Evolutionary conservation across 2,329 filamentous ascomycete species (phyloP).

Genomic region (Microsporum audouinii): DNA sequence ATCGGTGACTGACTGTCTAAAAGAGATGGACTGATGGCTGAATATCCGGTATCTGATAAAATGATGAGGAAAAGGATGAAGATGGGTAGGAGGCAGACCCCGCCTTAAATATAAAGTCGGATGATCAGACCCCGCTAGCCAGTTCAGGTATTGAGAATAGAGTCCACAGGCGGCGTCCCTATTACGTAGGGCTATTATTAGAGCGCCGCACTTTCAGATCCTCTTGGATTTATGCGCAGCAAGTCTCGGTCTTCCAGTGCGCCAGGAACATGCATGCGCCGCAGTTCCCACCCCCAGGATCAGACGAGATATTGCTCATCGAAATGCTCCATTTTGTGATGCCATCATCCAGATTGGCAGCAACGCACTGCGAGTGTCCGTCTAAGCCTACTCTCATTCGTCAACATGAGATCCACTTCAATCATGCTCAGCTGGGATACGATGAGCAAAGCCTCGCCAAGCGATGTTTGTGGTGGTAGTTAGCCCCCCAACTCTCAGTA

Average conservation of each 20-base stretch:
- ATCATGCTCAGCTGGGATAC: neutral
- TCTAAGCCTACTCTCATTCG: neutral
- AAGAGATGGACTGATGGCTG: neutral
- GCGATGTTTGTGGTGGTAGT: neutral
- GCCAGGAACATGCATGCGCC: neutral
- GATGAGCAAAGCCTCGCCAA: conserved; percentile 3
- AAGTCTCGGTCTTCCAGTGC: neutral
- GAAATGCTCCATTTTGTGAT: neutral
- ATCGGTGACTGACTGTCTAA: neutral
- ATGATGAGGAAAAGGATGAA: conserved; percentile 4
- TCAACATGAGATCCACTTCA: neutral
- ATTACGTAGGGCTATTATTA: conserved; percentile 1
- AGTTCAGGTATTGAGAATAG: neutral
- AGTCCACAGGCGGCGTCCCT: neutral
- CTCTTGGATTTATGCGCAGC: neutral
- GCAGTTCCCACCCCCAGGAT: neutral
- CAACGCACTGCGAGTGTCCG: neutral
- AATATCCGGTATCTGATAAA: neutral
- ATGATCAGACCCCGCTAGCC: conserved; percentile 1
- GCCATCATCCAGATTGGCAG: neutral
- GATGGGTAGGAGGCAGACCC: conserved; percentile 5
- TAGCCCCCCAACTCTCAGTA: neutral
- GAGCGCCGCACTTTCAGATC: neutral
- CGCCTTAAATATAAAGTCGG: conserved; percentile 8
- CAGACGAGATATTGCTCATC: neutral